These are phyloP conservation scores for Leucosporidium creatinivorum DNA, from an alignment of 768 basidiomycete genomes.

Conservation along the genomic window DNA sequence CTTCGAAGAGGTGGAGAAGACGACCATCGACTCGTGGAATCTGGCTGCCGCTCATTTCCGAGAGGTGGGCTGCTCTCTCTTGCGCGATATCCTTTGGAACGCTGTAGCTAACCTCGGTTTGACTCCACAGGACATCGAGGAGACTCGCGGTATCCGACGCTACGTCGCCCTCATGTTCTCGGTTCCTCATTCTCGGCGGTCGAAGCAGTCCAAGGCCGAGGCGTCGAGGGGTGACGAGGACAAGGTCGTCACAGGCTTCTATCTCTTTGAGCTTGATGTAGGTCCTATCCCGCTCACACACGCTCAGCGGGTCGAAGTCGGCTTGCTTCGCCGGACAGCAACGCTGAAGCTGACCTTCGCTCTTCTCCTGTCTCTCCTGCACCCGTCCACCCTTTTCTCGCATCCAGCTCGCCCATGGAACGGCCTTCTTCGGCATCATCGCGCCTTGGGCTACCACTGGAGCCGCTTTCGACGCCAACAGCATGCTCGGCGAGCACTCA, in stretches of 20 bases:
- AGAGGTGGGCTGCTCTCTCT: too few relatives aligned
- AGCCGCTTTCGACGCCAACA: not conserved
- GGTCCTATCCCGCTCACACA: not conserved
- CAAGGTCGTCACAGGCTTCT: constrained; percentile 6
- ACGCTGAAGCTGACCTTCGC: too few relatives aligned
- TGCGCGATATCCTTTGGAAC: not conserved
- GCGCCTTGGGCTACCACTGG: not conserved
- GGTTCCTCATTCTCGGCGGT: constrained; percentile 1
- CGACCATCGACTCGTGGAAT: constrained; percentile 12
- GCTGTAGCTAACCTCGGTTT: not conserved
- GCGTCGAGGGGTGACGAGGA: not conserved
- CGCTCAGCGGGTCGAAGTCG: too few relatives aligned
- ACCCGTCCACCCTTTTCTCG: too few relatives aligned
- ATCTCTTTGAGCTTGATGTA: constrained; percentile 12
- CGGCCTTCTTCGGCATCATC: not conserved
- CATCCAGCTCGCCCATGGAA: not conserved
- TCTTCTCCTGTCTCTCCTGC: not conserved
- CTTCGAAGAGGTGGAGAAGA: constrained; percentile 4
- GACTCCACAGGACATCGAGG: not conserved
- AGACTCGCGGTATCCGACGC: not conserved
- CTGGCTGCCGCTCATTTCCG: not conserved
- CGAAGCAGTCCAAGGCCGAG: not conserved
- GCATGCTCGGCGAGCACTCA: not conserved
- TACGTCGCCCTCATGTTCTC: constrained; percentile 7
- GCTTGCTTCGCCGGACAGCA: too few relatives aligned